Evolutionary conservation across 2,329 filamentous ascomycete genomes (phyloP), one percentile per base, ranked within the genome.

Genomic region (Aspergillus carbonarius): DNA sequence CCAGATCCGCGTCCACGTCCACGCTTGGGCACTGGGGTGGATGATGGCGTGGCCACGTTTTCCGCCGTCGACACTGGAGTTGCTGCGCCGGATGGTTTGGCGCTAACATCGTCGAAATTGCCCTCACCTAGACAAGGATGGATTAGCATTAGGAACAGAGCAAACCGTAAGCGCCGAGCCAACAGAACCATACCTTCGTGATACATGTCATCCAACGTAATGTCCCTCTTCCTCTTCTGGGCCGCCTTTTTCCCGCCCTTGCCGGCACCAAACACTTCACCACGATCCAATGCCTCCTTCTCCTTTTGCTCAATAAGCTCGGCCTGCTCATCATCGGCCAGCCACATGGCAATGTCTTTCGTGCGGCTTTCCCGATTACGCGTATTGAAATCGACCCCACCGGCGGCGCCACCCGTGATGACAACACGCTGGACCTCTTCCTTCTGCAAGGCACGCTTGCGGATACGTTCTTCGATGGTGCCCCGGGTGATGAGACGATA

Each of bases 301-400:
- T 97, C 95, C 68, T 93, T 92, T 64, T 89, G 87, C 78, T 97
- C 93, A 71, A 99, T 93, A 75, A 95, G 84, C 70, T 95, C 93
- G 1, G 92, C 95, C 73, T 98, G 92, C 58, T 98, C 93, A 66
- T 98, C 95, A 72, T 99, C 95, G 17, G 93, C 93, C 63, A 99
- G 87, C 95, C 95, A 98, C 89, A 98, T 90, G 47, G 95, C 95
- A 76, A 98, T 98, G 71, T 99, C 95, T 78, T 96, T 96, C 73
- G 96, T 97, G 63, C 93, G 87, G 77, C 96, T 97, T 80, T 97
- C 93, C 61, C 88, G 88, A 63, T 88, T 86, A 54, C 95, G 88
- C 53, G 93, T 95, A 74, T 96, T 98, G 82, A 99, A 98, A 81
- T 98, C 95, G 62, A 98, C 93, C 62, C 90, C 90, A 57, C 90